phyloP scores from a whole-genome alignment of 179 eudicot genomes.

The Beta macrorhiza region DNA sequence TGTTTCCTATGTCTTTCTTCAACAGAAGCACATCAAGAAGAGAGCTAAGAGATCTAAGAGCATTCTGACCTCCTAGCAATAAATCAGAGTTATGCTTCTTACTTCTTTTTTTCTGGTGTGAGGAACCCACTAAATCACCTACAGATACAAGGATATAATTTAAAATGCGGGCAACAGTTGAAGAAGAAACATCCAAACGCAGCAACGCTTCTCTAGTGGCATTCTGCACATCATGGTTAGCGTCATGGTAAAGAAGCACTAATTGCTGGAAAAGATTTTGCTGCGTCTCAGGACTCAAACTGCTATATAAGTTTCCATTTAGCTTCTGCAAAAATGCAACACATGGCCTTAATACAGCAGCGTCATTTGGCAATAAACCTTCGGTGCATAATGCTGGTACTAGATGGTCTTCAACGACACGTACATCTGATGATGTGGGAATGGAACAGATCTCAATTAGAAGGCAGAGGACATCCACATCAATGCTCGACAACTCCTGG shows the following conservation, averaged over 20 bases:
- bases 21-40: slow-evolving; percentile 73
- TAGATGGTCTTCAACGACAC: slow-evolving; percentile 41
- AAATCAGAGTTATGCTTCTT: slow-evolving; percentile 26
- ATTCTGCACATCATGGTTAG: slow-evolving; percentile 56
- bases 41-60: slow-evolving; percentile 52
- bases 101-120: slow-evolving; percentile 52
- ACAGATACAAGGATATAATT: slow-evolving; percentile 41
- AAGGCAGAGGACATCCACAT: slow-evolving; percentile 72
- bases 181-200: slow-evolving; percentile 55
- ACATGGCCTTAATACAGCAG: slow-evolving; percentile 63
- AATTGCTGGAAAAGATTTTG: slow-evolving; percentile 52
- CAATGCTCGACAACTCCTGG: slow-evolving; percentile 49
- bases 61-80: slow-evolving; percentile 33
- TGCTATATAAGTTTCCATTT: slow-evolving; percentile 40
- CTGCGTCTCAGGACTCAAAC: slow-evolving; percentile 59
- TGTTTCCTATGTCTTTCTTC: slow-evolving; percentile 69
- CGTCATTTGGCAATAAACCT: slow-evolving; percentile 41
- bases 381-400: slow-evolving; percentile 53
- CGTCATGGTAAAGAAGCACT: slow-evolving; percentile 54
- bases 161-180: slow-evolving; percentile 44
- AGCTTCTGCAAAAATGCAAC: slow-evolving; percentile 56
- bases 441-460: slow-evolving; percentile 66
- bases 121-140: slow-evolving; percentile 20
- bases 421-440: slow-evolving; percentile 40
- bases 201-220: slow-evolving; percentile 63